Percentiles rank a stretch among this genome's conserved stretches.
Conservation (phyloP, 108 stramenopile species). For the Ochromonas danica region DNA sequence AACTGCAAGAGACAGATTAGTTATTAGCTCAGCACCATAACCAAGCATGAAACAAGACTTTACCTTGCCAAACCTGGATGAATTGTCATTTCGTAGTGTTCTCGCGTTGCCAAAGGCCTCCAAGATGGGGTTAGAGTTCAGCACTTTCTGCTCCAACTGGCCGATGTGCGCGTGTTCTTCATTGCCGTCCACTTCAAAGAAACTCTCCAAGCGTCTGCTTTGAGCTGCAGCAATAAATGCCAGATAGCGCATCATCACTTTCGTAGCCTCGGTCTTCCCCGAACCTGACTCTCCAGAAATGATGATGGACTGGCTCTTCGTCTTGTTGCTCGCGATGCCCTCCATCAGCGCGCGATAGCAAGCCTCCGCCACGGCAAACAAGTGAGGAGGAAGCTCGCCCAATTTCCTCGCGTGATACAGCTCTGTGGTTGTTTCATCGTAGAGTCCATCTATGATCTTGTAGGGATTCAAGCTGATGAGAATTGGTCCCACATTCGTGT, state of each 20-base stretch:
- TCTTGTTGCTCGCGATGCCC: neutral
- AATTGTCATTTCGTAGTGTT: conserved; percentile 55
- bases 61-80: conserved; percentile 48
- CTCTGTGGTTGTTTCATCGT: neutral
- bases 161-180: neutral
- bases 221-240: conserved; percentile 29
- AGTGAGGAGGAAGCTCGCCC: conserved; percentile 41
- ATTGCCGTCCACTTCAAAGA: too few relatives aligned
- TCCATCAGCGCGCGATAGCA: conserved; percentile 45
- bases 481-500: conserved; percentile 15
- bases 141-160: conserved; percentile 4
- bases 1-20: too few relatives aligned
- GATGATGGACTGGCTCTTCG: conserved; percentile 69
- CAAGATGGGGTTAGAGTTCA: conserved; percentile 41
- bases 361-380: conserved; percentile 50
- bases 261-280: conserved; percentile 92
- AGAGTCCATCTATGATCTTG: neutral
- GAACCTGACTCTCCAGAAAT: conserved; percentile 90
- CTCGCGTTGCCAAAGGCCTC: conserved; percentile 52
- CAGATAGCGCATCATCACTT: conserved; percentile 89
- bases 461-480: conserved; percentile 27
- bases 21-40: too few relatives aligned
- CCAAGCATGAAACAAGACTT: neutral
- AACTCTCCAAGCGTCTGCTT: too few relatives aligned
- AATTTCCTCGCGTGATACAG: neutral